These are phyloP conservation scores for Leccinum incarnatum DNA, from an alignment of 768 basidiomycete genomes.

Conservation along the genomic window DNA sequence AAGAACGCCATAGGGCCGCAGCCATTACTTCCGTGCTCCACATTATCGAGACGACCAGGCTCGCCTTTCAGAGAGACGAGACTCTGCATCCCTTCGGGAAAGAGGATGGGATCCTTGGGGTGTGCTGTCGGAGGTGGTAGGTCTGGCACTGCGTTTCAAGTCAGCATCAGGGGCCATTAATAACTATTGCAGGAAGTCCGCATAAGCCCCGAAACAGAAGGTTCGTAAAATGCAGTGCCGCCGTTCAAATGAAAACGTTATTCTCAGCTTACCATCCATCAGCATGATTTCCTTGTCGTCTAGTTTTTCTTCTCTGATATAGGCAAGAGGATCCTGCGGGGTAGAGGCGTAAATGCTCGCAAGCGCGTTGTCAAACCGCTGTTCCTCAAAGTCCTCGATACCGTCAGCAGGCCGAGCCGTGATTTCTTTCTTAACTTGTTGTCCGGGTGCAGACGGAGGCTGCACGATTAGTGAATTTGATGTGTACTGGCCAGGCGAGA, in stretches of 20 bases:
- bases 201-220: constrained; percentile 22
- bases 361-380: constrained; percentile 32
- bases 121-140: constrained; percentile 54
- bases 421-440: neutral
- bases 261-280: constrained; percentile 52
- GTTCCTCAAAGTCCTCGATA: constrained; percentile 8
- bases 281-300: constrained; percentile 49
- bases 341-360: constrained; percentile 31
- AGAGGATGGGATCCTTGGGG: constrained; percentile 28
- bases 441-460: constrained; percentile 16
- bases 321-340: constrained; percentile 23
- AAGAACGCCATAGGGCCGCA: constrained; percentile 28
- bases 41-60: neutral
- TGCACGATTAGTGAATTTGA: constrained; percentile 24
- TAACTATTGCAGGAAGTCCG: constrained; percentile 18
- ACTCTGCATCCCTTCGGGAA: constrained; percentile 32
- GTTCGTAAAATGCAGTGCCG: constrained; percentile 11
- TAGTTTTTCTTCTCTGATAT: constrained; percentile 55
- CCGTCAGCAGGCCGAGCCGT: neutral
- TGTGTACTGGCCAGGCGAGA: constrained; percentile 17
- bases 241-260: constrained; percentile 9
- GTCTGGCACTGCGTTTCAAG: constrained; percentile 46
- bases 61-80: constrained; percentile 27
- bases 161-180: constrained; percentile 23
- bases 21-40: neutral